Evolutionary conservation across 2,329 filamentous ascomycete species (phyloP), one percentile per base, ranked within the genome.

Genomic region (Cephalotrichum gorgonifer): DNA sequence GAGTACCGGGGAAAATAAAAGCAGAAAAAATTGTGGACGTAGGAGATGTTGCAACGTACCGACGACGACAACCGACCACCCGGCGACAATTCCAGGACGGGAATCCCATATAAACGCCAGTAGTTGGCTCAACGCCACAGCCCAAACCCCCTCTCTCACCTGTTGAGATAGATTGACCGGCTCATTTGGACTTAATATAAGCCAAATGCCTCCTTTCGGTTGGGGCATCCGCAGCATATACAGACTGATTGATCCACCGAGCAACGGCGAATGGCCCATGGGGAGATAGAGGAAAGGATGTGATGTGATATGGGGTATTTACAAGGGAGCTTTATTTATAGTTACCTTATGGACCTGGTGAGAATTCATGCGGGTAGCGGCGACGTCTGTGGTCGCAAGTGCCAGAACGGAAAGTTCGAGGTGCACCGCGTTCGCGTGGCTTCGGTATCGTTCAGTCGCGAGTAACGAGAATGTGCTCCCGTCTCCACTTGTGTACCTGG

Each of bases 161-260:
- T 48, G 12, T 6, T 22, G 35, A 30, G 28, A n/a, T 48, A 17
- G 26, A 22, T 48, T 48, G 25, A 48, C 46, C 46, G 46, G 46
- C 46, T 48, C 46, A 48, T 48, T 48, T 48, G 38, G 8, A 33
- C 46, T 43, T 48, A 43, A 48, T 48, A 48, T 43, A 48, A 48
- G 6, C 28, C 46, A 25, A 35, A 48, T 48, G 27, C 38, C 35
- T 48, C 27, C 8, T 20, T 11, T 48, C 27, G 38, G 31, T 28
- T 26, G 27, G 46, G 30, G 38, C 26, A 41, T 28, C 14, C 30
- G 35, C 35, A 22, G 20, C 17, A 17, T 15, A n/a, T n/a, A 27
- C 12, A 15, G 35, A 27, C 25, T 25, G 17, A 42, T 17, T 15
- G 14, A 30, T 43, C 41, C 22, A 2, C 12, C 22, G 4, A 46